Evolutionary conservation across 2,329 filamentous ascomycete genomes (phyloP).

Genomic region (Aureobasidium melanogenum): DNA sequence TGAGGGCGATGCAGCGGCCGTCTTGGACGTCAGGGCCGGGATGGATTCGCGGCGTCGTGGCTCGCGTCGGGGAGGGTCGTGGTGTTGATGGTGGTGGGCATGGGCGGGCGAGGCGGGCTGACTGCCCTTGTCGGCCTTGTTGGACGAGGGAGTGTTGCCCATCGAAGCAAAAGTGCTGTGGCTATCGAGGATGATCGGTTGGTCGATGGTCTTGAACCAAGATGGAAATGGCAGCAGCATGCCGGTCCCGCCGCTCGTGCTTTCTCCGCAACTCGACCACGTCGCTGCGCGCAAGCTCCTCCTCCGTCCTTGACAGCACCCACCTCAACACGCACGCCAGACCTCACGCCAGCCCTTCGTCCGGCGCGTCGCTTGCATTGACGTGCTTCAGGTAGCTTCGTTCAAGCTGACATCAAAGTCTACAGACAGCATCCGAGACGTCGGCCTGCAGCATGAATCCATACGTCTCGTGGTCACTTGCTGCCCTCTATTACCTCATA

Average conservation of each 20-base stretch:
- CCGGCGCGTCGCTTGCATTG: neutral
- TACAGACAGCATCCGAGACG: neutral
- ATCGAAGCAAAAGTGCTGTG: conserved; percentile 21
- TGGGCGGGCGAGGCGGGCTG: conserved; percentile 9
- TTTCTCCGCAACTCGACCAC: neutral
- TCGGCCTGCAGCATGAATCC: conserved; percentile 22
- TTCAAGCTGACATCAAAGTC: neutral
- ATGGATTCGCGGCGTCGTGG: conserved; percentile 32
- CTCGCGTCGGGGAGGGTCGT: conserved; percentile 19
- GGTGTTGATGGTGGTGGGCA: conserved; percentile 5
- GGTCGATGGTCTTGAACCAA: neutral
- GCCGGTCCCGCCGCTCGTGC: conserved; percentile 1
- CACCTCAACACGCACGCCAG: neutral
- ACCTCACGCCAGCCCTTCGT: neutral
- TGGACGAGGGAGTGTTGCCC: conserved; percentile 39
- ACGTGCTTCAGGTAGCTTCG: neutral
- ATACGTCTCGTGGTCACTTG: conserved; percentile 22
- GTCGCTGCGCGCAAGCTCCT: neutral
- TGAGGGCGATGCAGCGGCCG: conserved; percentile 15
- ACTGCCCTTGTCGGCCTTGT: conserved; percentile 12
- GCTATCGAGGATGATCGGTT: neutral
- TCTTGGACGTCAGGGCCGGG: conserved; percentile 24
- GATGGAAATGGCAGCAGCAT: neutral
- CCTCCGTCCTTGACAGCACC: neutral
- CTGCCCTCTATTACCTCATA: conserved; percentile 28